Evolutionary conservation across 2,329 filamentous ascomycete species (phyloP), one percentile per base, ranked within the genome.

Genomic region (Curvularia sp.): DNA sequence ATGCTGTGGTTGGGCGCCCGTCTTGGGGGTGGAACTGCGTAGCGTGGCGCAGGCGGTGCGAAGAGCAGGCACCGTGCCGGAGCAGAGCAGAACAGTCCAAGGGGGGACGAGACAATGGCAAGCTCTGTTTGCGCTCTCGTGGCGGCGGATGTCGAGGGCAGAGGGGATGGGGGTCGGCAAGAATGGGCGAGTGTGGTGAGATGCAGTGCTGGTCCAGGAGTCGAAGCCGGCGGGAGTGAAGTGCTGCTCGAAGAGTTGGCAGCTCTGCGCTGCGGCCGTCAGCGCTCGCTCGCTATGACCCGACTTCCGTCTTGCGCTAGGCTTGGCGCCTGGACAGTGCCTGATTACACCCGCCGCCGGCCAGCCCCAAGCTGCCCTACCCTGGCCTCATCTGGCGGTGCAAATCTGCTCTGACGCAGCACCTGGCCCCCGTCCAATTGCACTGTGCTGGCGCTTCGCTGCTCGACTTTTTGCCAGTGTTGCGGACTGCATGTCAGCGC

Each of bases 291-390:
- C 46, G 59, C 52, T 50, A 43, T 31, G 39, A 59, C 53, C 59
- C 60, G 60, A 52, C 60, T 59, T 54, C 58, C 58, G 58, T 61
- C 58, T 61, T 61, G 58, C 58, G 48, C 55, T 46, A 44, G 44
- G 30, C 60, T 62, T 62, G 60, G 60, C 60, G 50, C 48, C 22
- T 56, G 60, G 60, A 53, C 53, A 47, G 57, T 62, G 60, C 60
- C 56, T 56, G 43, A 62, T 59, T 60, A 53, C 60, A 44, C 33
- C 51, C 47, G 38, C 47, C 18, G 24, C 24, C 30, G 31, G 22
- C 53, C 38, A 47, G 44, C 42, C 47, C 41, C 49, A 56, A 50
- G 56, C 24, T 28, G 26, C 26, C 9, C 9, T 9, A 39, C 33
- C 41, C 41, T 20, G 50, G 24, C 43, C 10, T 12, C 31, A 20